A percentile compares a stretch with the other conserved stretches of the same genome.
Evolutionary conservation across 163 green algal genomes (phyloP).

Genomic region (Chlorella variabilis): DNA sequence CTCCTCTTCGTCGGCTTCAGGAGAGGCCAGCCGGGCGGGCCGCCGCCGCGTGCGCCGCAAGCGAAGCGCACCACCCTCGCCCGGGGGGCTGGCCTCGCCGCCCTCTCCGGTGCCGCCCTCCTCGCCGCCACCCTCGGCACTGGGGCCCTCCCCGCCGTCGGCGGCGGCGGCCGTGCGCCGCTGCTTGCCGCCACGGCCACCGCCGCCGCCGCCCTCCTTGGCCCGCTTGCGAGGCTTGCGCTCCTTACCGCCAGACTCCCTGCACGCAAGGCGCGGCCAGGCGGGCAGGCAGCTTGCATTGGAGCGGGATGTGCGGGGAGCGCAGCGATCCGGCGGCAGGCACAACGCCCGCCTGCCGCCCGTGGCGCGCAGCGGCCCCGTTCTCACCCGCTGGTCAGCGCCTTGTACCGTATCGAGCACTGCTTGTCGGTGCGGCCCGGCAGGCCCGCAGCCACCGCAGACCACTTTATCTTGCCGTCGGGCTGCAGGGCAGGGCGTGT

Average conservation of each 20-base stretch:
- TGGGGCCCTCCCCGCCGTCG: no score
- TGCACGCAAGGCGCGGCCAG: background rate
- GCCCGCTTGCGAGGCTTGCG: background rate
- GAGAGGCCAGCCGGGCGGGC: background rate
- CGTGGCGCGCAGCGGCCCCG: no score
- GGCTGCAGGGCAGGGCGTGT: background rate
- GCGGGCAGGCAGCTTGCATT: no score
- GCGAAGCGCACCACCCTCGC: no score
- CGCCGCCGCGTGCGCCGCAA: background rate
- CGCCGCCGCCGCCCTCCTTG: no score
- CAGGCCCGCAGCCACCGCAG: slow-evolving; percentile 7
- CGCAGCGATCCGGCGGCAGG: no score
- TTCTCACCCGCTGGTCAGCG: background rate
- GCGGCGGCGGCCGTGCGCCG: no score
- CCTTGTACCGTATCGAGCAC: background rate
- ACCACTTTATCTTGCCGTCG: slow-evolving; percentile 25
- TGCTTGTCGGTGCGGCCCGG: slow-evolving; percentile 35
- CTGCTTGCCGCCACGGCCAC: background rate
- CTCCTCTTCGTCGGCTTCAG: background rate
- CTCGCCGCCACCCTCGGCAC: no score
- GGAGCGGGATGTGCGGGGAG: no score
- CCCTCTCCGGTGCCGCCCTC: no score
- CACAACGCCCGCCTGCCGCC: no score
- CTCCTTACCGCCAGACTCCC: background rate
- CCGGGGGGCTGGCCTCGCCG: background rate